phyloP scores from a whole-genome alignment of 2,329 filamentous ascomycete genomes.

The Leptographium galeiforme region DNA sequence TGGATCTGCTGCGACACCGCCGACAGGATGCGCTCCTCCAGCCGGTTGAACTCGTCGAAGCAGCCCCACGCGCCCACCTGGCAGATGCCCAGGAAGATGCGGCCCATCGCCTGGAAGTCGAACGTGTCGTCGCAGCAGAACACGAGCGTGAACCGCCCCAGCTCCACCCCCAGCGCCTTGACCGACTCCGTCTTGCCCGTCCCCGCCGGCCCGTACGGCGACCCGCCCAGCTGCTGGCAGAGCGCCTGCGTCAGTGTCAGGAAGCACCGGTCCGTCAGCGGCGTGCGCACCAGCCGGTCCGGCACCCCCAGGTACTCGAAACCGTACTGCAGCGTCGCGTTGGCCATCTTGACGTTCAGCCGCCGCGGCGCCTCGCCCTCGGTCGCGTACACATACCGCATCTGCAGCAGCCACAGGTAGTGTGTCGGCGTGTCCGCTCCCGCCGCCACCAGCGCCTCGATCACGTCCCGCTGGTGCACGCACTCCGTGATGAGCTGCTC shows the following conservation, averaged over 20 bases:
- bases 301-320: conserved; percentile 97
- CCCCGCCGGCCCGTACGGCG: conserved; percentile 91
- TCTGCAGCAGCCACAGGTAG: conserved; percentile 87
- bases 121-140: conserved; percentile 99
- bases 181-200: conserved; percentile 99
- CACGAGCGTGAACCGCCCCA: conserved; percentile 93
- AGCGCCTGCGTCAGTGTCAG: conserved; percentile 92
- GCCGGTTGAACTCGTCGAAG: conserved; percentile 99
- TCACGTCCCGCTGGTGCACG: conserved; percentile 89
- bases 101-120: conserved; percentile 98
- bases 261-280: conserved; percentile 96
- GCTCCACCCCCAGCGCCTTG: conserved; percentile 89
- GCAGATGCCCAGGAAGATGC: conserved; percentile 97
- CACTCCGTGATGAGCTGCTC: conserved; percentile 98
- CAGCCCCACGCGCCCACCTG: conserved; percentile 99
- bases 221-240: conserved; percentile 88
- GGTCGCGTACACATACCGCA: conserved; percentile 83
- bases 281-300: conserved; percentile 89
- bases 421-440: conserved; percentile 66
- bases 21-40: conserved; percentile 94
- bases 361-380: conserved; percentile 73
- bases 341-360: conserved; percentile 89
- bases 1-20: conserved; percentile 98
- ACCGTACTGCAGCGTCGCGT: conserved; percentile 86
- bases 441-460: conserved; percentile 68